Conservation (phyloP, 331 rosid species). For the Rhamnella rubrinervis region DNA sequence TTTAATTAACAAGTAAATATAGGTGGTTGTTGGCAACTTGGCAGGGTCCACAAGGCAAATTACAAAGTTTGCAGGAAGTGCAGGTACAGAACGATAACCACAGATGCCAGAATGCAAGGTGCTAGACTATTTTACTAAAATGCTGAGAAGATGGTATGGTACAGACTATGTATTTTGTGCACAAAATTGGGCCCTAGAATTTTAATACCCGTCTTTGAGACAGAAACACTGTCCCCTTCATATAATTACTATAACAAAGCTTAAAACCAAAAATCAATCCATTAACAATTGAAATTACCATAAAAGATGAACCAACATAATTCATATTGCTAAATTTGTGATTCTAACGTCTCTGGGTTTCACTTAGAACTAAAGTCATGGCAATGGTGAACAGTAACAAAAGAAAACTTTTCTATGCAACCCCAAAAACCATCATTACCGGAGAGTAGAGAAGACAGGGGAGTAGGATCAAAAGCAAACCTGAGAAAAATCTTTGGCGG, state of each 20-base stretch:
- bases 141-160: neutral
- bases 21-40: neutral
- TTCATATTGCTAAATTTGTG: no score
- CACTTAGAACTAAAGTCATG: neutral
- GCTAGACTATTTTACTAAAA: neutral
- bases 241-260: neutral
- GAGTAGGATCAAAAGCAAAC: conserved; percentile 29
- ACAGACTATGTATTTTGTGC: neutral
- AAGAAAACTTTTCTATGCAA: neutral
- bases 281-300: no score
- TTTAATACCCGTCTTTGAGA: neutral
- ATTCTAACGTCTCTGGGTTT: neutral
- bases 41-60: neutral
- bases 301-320: no score
- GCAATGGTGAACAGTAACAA: no score
- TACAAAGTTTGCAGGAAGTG: no score
- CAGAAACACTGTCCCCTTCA: no score
- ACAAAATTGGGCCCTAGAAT: neutral
- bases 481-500: conserved; percentile 24
- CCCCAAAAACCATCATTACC: neutral
- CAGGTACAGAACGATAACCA: no score
- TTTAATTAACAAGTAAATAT: no score
- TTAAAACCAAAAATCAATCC: no score
- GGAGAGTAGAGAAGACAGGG: neutral
- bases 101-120: no score